These are phyloP conservation scores for Macrophomina pseudophaseolina DNA, from an alignment of 2,329 filamentous ascomycete species.

Conservation along the genomic window DNA sequence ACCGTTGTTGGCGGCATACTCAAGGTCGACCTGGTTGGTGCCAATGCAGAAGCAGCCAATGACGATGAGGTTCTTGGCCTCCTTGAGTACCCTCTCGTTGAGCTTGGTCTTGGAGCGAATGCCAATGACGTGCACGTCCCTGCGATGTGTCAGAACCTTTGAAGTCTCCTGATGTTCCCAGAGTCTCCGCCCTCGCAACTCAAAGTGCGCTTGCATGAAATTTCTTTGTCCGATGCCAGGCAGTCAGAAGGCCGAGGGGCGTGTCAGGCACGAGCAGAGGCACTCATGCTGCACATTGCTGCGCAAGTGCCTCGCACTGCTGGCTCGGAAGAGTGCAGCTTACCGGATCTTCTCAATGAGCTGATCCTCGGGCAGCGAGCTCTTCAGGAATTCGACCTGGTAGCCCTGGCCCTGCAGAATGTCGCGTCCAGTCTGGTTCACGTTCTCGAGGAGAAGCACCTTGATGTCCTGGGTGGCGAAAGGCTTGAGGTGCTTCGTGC, in stretches of 20 bases:
- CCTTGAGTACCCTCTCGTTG: slow-evolving; percentile 78
- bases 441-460: slow-evolving; percentile 92
- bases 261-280: neutral
- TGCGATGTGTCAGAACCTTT: slow-evolving; percentile 44
- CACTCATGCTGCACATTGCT: neutral
- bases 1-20: slow-evolving; percentile 80
- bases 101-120: slow-evolving; percentile 98
- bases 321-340: neutral
- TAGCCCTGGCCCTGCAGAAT: slow-evolving; percentile 87
- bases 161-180: slow-evolving; percentile 21
- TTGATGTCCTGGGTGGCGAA: slow-evolving; percentile 97
- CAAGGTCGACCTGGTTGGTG: slow-evolving; percentile 91
- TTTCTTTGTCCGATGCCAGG: slow-evolving; percentile 14
- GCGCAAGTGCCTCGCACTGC: neutral
- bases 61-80: slow-evolving; percentile 93
- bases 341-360: slow-evolving; percentile 96
- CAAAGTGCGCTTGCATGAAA: neutral
- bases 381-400: slow-evolving; percentile 91
- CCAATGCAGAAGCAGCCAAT: slow-evolving; percentile 99
- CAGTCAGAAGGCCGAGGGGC: neutral
- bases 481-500: slow-evolving; percentile 83
- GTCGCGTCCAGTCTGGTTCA: slow-evolving; percentile 86
- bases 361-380: slow-evolving; percentile 86
- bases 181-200: slow-evolving; percentile 5
- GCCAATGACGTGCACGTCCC: slow-evolving; percentile 94